Base-by-base conservation (phyloP, 257 asterid species). In the Solanum medicagineum region DNA sequence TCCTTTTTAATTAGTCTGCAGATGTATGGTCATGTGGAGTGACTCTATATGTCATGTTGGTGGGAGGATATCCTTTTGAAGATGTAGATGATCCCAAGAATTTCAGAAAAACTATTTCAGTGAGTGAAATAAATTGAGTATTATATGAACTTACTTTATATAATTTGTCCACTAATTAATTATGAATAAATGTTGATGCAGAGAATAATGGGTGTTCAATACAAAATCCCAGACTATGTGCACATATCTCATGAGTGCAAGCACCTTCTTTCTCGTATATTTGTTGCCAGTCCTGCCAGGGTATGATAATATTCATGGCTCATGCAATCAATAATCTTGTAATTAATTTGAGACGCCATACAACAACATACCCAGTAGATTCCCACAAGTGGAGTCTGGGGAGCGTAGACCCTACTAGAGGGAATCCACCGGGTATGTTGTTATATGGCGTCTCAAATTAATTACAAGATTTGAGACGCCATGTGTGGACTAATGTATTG, bases 11-110 rank as follows among this genome's bases (percentile, higher is more conserved):
- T 53, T 29, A 92, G 96, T 77, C 90, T 89, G 97, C 95, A 29
- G 96, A 94, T 90, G 95, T 91, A 63, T 94, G 96, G 95, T 92
- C 96, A 16, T 91, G 94, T 89, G 96, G 97, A 83, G 97, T 92
- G 51, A 93, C 96, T 15, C 88, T 94, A 4, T 94, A 91, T 85
- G 97, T 92, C 83, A 94, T 93, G 97, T 83, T 94, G 90, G 96
- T 92, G 80, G 97, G 96, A 80, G 95, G 94, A 57, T 94, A 94
- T 88, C 97, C 96, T 1, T 94, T 94, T 84, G 97, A 94, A 89
- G 94, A 94, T 83, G 91, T 87, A 44, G 73, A 88, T 13, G 93
- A 93, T 80, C 90, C 93, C 73, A 93, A 93, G 88, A 92, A 93
- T 81, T 93, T 93, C 86, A 89, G 94, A 55, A 93, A 92, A 87